Conservation (phyloP, 192 early-diverging fungal genomes). For the Backusella morwellensis region DNA sequence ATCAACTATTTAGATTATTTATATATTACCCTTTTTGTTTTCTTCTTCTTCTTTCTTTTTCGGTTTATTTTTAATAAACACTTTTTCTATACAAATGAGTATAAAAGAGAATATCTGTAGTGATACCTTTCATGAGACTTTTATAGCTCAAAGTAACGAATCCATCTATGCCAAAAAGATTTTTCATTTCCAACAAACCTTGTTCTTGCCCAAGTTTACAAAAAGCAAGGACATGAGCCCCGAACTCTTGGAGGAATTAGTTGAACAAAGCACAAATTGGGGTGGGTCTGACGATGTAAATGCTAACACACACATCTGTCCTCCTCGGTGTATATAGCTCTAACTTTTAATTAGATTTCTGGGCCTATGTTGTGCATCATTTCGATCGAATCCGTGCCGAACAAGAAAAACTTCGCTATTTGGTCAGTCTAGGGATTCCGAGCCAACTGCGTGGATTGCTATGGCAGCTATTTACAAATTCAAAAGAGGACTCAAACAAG, state of each 20-base stretch:
- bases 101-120: background rate
- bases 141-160: background rate
- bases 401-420: conserved; percentile 72
- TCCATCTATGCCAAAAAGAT: background rate
- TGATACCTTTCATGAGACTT: background rate
- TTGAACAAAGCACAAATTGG: background rate
- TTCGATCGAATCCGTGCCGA: conserved; percentile 72
- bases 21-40: background rate
- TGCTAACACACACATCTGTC: background rate
- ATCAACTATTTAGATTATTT: background rate
- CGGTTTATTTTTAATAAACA: background rate
- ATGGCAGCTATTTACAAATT: conserved; percentile 89
- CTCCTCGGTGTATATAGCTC: too few relatives aligned
- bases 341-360: conserved; percentile 68
- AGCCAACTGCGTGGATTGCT: conserved; percentile 86
- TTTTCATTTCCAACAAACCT: background rate
- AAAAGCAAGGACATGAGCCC: background rate
- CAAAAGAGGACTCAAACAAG: conserved; percentile 74
- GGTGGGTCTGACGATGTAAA: background rate
- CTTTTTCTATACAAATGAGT: background rate
- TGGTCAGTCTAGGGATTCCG: conserved; percentile 88
- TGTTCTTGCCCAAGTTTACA: background rate
- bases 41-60: background rate
- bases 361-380: conserved; percentile 85
- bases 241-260: background rate